Evolutionary conservation across 768 basidiomycete species (phyloP).

Genomic region (Lanmaoa rubissima): DNA sequence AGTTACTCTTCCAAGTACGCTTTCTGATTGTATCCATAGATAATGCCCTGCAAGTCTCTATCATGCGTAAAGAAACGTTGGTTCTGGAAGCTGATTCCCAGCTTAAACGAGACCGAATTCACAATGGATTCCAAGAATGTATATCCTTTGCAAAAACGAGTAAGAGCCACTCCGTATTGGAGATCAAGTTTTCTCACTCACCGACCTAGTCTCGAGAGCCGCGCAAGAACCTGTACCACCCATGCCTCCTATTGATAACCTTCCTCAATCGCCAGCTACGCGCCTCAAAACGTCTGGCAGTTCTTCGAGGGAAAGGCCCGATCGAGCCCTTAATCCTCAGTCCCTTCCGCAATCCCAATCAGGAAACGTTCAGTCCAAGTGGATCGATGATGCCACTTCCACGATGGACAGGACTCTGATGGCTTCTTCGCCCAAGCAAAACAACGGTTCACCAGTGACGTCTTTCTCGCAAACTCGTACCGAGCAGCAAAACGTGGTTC

Average conservation of each 20-base stretch:
- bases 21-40: constrained; percentile 43
- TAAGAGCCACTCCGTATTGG: constrained; percentile 38
- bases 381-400: background rate
- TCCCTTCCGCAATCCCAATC: constrained; percentile 4
- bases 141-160: constrained; percentile 75
- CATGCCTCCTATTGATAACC: constrained; percentile 47
- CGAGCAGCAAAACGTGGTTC: constrained; percentile 3
- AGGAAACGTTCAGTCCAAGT: background rate
- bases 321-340: constrained; percentile 22
- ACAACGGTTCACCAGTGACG: background rate
- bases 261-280: constrained; percentile 26
- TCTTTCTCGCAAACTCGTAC: constrained; percentile 4
- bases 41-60: constrained; percentile 67
- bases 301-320: constrained; percentile 17
- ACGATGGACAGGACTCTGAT: background rate
- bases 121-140: constrained; percentile 76
- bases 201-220: constrained; percentile 48
- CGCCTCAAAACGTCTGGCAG: background rate
- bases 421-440: constrained; percentile 4
- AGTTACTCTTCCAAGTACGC: background rate
- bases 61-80: constrained; percentile 88
- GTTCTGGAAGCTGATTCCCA: constrained; percentile 59
- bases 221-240: constrained; percentile 70
- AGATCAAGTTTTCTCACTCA: constrained; percentile 4
- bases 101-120: constrained; percentile 57